These are phyloP conservation scores for Xylaria sp. DNA, from an alignment of 2,329 filamentous ascomycete genomes.

Conservation along the genomic window DNA sequence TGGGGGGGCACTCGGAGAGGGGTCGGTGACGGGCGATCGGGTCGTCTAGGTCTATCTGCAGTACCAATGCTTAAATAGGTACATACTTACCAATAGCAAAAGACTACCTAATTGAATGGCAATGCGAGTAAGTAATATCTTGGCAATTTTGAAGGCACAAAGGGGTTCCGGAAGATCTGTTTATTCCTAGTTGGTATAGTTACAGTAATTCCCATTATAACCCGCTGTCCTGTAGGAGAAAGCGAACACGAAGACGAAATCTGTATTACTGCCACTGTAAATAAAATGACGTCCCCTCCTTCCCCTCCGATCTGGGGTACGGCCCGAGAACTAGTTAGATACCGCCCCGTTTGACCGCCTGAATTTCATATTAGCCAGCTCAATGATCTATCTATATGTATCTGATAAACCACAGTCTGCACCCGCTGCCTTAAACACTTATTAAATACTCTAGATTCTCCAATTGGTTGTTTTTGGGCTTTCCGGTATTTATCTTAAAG, in stretches of 20 bases:
- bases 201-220: not conserved
- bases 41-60: not conserved
- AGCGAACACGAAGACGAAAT: conserved; percentile 9
- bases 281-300: conserved; percentile 6
- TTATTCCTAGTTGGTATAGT: not conserved
- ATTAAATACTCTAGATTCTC: not conserved
- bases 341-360: conserved; percentile 42
- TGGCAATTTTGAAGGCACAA: not conserved
- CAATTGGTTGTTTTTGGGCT: not conserved
- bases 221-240: not conserved
- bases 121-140: not conserved
- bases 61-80: no score
- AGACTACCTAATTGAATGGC: not conserved
- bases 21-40: conserved; percentile 23
- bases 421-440: not conserved
- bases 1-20: not conserved
- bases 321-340: not conserved
- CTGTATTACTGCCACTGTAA: not conserved
- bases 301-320: not conserved
- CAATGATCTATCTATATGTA: not conserved
- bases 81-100: not conserved
- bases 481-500: not conserved
- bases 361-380: conserved; percentile 20
- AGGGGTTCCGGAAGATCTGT: not conserved
- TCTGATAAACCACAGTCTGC: not conserved